Evolutionary conservation across 2,329 filamentous ascomycete species (phyloP).

Genomic region (Trichophyton rubrum): DNA sequence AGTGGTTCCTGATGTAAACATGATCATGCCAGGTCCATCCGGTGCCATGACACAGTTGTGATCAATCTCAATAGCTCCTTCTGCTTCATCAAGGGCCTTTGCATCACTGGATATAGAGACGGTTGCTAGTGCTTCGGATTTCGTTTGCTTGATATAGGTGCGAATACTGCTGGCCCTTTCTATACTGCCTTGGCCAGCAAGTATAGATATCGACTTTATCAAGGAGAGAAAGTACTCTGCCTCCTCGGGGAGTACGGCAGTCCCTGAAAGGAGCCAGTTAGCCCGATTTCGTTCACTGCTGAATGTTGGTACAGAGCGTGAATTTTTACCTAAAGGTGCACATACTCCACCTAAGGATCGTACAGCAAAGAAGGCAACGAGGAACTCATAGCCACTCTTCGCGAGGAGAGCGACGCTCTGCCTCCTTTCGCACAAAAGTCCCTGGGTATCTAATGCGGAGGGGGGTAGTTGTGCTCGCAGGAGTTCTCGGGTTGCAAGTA

Average conservation of each 20-base stretch:
- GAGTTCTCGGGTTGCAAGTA: slow-evolving; percentile 31
- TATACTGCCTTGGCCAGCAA: slow-evolving; percentile 26
- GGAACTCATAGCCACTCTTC: slow-evolving; percentile 36
- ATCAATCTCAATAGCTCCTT: neutral
- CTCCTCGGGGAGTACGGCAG: slow-evolving; percentile 32
- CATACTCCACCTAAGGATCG: slow-evolving; percentile 37
- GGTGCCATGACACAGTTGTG: neutral
- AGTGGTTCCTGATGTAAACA: slow-evolving; percentile 37
- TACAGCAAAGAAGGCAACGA: slow-evolving; percentile 35
- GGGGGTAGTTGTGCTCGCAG: slow-evolving; percentile 20
- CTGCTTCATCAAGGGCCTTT: no score
- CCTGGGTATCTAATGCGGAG: slow-evolving; percentile 22
- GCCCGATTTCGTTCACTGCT: neutral
- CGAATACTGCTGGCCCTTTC: slow-evolving; percentile 19
- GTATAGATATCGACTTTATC: slow-evolving; percentile 26
- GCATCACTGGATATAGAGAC: neutral
- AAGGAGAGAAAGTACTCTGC: slow-evolving; percentile 34
- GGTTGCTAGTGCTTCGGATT: neutral
- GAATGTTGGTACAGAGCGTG: no score
- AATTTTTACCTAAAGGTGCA: slow-evolving; percentile 28
- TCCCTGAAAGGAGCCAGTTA: slow-evolving; percentile 14
- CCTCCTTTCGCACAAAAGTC: slow-evolving; percentile 26
- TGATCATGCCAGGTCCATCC: slow-evolving; percentile 22
- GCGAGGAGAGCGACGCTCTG: slow-evolving; percentile 31
- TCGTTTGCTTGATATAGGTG: slow-evolving; percentile 20